Evolutionary conservation across 192 early-diverging fungal species (phyloP), one percentile per base, ranked within the genome.

Genomic region (Helicostylum pulchrum): DNA sequence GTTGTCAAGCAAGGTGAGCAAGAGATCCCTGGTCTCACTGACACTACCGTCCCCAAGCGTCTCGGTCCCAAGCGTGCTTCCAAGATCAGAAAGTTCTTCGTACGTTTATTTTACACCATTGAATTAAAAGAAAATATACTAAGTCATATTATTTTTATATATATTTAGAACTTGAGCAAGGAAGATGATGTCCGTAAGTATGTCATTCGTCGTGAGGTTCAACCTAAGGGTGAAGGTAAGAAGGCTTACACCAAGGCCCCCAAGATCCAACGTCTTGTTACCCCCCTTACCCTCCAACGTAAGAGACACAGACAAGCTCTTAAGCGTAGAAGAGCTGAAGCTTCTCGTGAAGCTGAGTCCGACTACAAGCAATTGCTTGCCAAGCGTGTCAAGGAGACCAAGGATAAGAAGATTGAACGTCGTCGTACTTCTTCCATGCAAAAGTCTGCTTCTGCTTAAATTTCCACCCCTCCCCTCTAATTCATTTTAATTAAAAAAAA

Each of bases 101-200:
- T 86, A 77, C 65, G 83, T 86, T 70, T 39, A 19, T 30, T 65
- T 19, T n/a, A n/a, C n/a, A n/a, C n/a, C n/a, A n/a, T n/a, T n/a
- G n/a, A n/a, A n/a, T n/a, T n/a, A n/a, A n/a, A n/a, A n/a, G n/a
- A n/a, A n/a, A n/a, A n/a, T n/a, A n/a, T n/a, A n/a, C n/a, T n/a
- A n/a, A n/a, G n/a, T n/a, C n/a, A n/a, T n/a, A n/a, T 49, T 3
- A 3, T 50, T 7, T 50, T 15, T 50, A 0, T 20, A 1, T 52
- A 52, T 51, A 23, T 52, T 1, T 57, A 57, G 60, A 90, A 93
- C 86, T 88, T 98, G 77, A 88, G 79, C 85, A 94, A 97, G 90
- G 93, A 93, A 54, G 96, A 97, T 83, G 96, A 99, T 85, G 96
- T 99, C 64, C 93, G 95, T 87, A 93, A 99, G 88, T 99, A 93